Conservation (phyloP, 1,139 yeast species). For the Nakaseomyces kungkrabaensis region DNA sequence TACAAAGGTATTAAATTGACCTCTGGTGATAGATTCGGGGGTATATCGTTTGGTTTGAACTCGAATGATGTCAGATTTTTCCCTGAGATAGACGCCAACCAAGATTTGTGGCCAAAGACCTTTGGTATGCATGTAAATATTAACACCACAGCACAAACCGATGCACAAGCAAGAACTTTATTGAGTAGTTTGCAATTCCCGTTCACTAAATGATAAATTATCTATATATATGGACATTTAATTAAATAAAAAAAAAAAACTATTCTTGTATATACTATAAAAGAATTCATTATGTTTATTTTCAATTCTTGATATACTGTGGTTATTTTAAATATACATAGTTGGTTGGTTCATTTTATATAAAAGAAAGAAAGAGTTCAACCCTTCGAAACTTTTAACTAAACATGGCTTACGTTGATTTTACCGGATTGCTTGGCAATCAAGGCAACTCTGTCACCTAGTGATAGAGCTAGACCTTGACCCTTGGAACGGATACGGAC, state of each 20-base stretch:
- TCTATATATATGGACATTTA: too few species aligned
- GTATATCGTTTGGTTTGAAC: slow-evolving; percentile 73
- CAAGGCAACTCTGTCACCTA: slow-evolving; percentile 89
- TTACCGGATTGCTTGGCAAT: slow-evolving; percentile 49
- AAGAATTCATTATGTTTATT: too few species aligned
- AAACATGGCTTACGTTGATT: slow-evolving; percentile 33
- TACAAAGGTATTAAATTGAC: slow-evolving; percentile 67
- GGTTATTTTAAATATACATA: too few species aligned
- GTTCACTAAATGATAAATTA: slow-evolving; percentile 31
- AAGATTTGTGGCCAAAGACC: slow-evolving; percentile 80
- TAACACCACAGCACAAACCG: slow-evolving; percentile 84
- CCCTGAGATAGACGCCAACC: slow-evolving; percentile 90
- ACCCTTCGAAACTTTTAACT: neutral
- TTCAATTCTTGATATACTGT: too few species aligned
- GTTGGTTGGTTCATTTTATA: too few species aligned
- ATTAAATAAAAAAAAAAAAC: neutral
- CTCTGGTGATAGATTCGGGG: slow-evolving; percentile 80
- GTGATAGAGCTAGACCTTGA: slow-evolving; percentile 88
- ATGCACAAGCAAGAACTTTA: slow-evolving; percentile 81
- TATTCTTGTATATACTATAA: slow-evolving; percentile 1
- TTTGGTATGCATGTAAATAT: slow-evolving; percentile 81
- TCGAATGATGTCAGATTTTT: slow-evolving; percentile 71
- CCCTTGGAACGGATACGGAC: slow-evolving; percentile 97
- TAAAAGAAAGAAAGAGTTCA: neutral
- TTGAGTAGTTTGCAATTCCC: slow-evolving; percentile 80